phyloP scores from a whole-genome alignment of 768 basidiomycete species.

The Trametes coccinea region DNA sequence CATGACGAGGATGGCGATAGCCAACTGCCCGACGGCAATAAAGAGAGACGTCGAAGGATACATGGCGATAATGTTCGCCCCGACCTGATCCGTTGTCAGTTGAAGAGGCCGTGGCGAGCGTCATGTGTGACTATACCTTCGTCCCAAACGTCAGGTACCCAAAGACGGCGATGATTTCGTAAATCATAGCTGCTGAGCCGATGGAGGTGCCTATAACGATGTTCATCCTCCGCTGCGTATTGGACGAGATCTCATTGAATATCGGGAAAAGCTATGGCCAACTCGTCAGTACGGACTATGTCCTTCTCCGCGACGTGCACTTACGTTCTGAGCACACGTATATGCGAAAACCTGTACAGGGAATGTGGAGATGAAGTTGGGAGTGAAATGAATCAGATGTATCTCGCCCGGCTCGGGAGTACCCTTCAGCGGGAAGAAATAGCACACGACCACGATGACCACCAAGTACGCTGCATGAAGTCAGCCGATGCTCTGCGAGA shows the following conservation, averaged over 20 bases:
- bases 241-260: conserved; percentile 85
- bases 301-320: conserved; percentile 23
- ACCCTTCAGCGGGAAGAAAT: conserved; percentile 71
- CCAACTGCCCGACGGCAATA: conserved; percentile 90
- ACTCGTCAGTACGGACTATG: neutral
- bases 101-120: neutral
- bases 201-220: conserved; percentile 85
- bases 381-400: conserved; percentile 69
- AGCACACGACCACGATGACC: conserved; percentile 76
- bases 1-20: conserved; percentile 86
- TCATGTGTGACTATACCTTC: conserved; percentile 48
- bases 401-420: conserved; percentile 67
- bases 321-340: conserved; percentile 91
- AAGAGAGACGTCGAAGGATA: conserved; percentile 88
- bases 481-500: neutral
- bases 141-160: conserved; percentile 95
- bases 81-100: conserved; percentile 51
- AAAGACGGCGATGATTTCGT: conserved; percentile 85
- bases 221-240: conserved; percentile 84
- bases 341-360: conserved; percentile 94
- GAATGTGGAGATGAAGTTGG: conserved; percentile 79
- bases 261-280: conserved; percentile 80
- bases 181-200: conserved; percentile 78
- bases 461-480: conserved; percentile 64
- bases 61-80: conserved; percentile 94